Conservation (phyloP, 106 monocot species). For the Xerophyta viscosa region DNA sequence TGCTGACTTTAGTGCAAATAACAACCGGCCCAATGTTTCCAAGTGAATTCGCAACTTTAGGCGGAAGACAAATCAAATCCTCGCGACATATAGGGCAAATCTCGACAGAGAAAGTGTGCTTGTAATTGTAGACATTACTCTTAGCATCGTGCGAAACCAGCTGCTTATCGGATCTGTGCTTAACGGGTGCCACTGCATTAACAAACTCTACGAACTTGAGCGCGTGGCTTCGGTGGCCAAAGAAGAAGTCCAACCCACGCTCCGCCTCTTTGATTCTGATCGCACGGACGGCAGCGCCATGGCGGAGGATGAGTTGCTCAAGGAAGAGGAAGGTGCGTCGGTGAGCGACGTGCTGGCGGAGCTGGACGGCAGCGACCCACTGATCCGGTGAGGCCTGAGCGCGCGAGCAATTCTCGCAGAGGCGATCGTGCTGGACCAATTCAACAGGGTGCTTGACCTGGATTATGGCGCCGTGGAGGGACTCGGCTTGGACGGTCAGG, state of each 20-base stretch:
- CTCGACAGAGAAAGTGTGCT: slow-evolving; percentile 45
- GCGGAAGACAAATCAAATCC: slow-evolving; percentile 35
- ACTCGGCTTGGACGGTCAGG: slow-evolving; percentile 66
- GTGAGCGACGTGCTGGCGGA: slow-evolving; percentile 82
- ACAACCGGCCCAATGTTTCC: slow-evolving; percentile 40
- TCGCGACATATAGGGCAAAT: slow-evolving; percentile 38
- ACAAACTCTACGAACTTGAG: slow-evolving; percentile 51
- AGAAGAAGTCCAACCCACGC: slow-evolving; percentile 78
- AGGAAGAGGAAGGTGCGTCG: slow-evolving; percentile 82
- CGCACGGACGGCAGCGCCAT: slow-evolving; percentile 63
- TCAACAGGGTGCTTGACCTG: slow-evolving; percentile 77
- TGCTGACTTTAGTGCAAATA: slow-evolving; percentile 33
- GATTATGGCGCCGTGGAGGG: slow-evolving; percentile 51
- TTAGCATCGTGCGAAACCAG: slow-evolving; percentile 34
- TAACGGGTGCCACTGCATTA: slow-evolving; percentile 13
- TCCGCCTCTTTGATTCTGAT: slow-evolving; percentile 57
- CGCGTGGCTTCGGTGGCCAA: slow-evolving; percentile 45
- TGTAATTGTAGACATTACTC: slow-evolving; percentile 43
- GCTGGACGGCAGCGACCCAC: slow-evolving; percentile 88
- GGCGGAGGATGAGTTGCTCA: slow-evolving; percentile 81
- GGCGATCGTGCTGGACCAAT: slow-evolving; percentile 58
- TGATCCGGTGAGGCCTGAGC: slow-evolving; percentile 81
- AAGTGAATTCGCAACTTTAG: slow-evolving; percentile 15
- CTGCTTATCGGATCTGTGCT: slow-evolving; percentile 22
- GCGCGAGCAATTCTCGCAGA: slow-evolving; percentile 68